Percentiles rank a stretch among this genome's conserved stretches.
These are phyloP conservation scores for Allomyces javanicus DNA, from an alignment of 192 early-diverging fungal genomes.

Conservation along the genomic window DNA sequence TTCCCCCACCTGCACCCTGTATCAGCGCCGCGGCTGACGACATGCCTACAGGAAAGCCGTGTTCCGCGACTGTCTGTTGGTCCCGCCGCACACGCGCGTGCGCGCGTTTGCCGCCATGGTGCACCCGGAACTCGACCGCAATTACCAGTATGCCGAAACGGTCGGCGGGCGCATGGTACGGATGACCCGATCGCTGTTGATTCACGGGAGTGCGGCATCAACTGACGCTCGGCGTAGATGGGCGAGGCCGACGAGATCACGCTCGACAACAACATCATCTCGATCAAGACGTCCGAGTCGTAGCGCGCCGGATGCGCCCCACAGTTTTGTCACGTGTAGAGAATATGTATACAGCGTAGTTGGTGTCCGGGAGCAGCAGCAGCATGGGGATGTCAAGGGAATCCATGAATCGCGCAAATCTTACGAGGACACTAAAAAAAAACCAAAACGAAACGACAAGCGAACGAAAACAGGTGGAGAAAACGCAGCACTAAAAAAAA, in stretches of 20 bases:
- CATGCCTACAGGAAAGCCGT: conserved; percentile 22
- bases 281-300: neutral
- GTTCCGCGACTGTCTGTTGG: conserved; percentile 54
- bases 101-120: conserved; percentile 52
- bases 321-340: neutral
- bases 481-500: no score
- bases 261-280: conserved; percentile 14
- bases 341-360: neutral
- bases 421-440: no score
- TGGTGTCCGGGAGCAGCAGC: neutral
- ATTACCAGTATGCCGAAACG: conserved; percentile 56
- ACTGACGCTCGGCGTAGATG: conserved; percentile 32
- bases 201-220: no score
- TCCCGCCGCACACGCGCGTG: conserved; percentile 51
- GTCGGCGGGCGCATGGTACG: conserved; percentile 29
- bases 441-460: no score
- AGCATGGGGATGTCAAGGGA: neutral
- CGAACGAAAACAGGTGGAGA: no score
- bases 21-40: conserved; percentile 5
- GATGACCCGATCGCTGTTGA: no score
- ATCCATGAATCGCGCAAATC: no score
- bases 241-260: conserved; percentile 18
- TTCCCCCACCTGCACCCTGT: neutral
- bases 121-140: conserved; percentile 40
- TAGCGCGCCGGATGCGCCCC: neutral